Base-by-base conservation (phyloP, 176 grass and related monocot genomes). In the Echinochloa phyllopogon region DNA sequence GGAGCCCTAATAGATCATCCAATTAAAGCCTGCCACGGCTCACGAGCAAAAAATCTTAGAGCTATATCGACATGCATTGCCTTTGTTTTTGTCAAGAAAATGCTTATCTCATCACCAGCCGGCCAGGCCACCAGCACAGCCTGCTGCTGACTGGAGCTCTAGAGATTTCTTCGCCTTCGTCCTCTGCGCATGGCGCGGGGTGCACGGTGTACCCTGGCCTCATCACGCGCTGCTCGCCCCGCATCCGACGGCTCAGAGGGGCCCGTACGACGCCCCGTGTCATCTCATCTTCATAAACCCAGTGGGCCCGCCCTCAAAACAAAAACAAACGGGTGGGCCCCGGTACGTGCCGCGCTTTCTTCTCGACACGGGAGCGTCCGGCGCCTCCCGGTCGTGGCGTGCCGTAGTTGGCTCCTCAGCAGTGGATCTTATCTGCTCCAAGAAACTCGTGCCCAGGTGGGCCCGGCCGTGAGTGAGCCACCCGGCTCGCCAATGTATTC, bases 361-460 rank as follows among this genome's bases (percentile, higher is more conserved):
- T 6, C 27, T 38, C 18, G 77, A 80, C 77, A 66, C 77, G 77
- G 65, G 17, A 6, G 29, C 77, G 16, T 20, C 27, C 4, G 42
- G 59, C 15, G 50, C 20, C 24, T 36, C 59, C 59, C 18, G 17
- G 56, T 38, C 64, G 52, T 72, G 84, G 10, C 88, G 79, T 47
- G 72, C 20, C 3, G 15, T 4, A 55, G 6, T 65, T 55, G 78
- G 83, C 78, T 18, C 0, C 41, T 40, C 37, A 11, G 71, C 29
- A 0, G 23, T 76, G 88, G 79, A 83, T 86, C 88, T 86, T 90
- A 90, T 86, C 88, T 21, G 6, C 78, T 83, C 24, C 78, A 75
- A 56, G 88, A 78, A 78, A 25, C 55, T 77, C 39, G 55, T 62
- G 65, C 20, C 9, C 4, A 33, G 4, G 56, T 66, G 84, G 79